Base-by-base conservation (phyloP, 176 grass and related monocot species). In the Oryza glumipatula region DNA sequence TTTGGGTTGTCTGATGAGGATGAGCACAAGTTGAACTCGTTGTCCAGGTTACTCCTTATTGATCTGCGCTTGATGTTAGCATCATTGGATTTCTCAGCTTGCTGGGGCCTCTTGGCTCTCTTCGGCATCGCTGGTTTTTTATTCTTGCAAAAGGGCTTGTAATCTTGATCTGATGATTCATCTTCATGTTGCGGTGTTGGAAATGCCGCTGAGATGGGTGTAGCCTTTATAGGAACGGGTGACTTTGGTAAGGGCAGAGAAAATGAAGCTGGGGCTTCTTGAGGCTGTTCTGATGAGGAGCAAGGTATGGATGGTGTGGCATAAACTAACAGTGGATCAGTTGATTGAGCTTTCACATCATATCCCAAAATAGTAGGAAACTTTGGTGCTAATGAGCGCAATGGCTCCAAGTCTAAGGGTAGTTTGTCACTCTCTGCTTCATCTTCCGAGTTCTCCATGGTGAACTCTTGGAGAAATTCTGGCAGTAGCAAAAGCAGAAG, bases 311-410 rank as follows among this genome's bases (percentile, higher is more conserved):
- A 81, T 47, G 88, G 86, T 32, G 79, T 86, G 68, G 87, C 69
- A 76, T 76, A 68, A 78, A 87, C 16, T 32, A 87, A 16, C 23
- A 70, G 74, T 72, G 86, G 80, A 70, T 51, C 56, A 7, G 76
- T 15, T 72, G 86, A 90, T 82, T 83, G 74, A 46, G 85, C 84
- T 66, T 70, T 49, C 38, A 79, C 15, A 67, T 87, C 76, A n/a
- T 82, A 89, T 28, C 89, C 86, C 15, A 82, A 26, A 54, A 84
- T 52, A 43, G 70, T 4, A 49, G 87, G 82, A 22, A 91, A 91
- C 89, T 91, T 94, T 19, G 92, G 92, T 2, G 89, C 69, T 21
- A 94, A 74, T 28, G 89, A 94, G n/a, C 54, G 39, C 74, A 91
- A 54, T 58, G 92, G 89, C 39, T 94, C 89, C 72, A 54, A 33